These are phyloP conservation scores for Abrus precatorius DNA, from an alignment of 306 rosid species.

Conservation along the genomic window DNA sequence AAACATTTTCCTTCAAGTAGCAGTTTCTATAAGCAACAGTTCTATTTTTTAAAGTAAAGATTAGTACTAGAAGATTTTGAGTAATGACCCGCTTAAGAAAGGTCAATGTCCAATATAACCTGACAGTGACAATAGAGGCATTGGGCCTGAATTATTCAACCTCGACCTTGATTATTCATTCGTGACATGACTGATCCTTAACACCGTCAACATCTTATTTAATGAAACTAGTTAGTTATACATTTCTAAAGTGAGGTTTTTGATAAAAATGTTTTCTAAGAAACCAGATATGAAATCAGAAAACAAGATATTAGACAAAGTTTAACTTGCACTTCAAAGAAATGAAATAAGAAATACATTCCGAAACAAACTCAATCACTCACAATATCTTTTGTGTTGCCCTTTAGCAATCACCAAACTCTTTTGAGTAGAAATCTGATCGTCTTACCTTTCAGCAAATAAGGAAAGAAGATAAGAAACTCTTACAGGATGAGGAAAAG, in stretches of 20 bases:
- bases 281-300: not conserved
- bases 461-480: not conserved
- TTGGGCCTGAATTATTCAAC: not conserved
- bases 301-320: not conserved
- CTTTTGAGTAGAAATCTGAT: not conserved
- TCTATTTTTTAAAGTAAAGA: too few relatives aligned
- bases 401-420: conserved; percentile 22
- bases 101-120: too few relatives aligned
- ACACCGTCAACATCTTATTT: not conserved
- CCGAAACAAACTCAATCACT: conserved; percentile 4
- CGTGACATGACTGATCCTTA: not conserved
- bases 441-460: not conserved
- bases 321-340: not conserved
- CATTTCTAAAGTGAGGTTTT: not conserved
- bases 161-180: conserved; percentile 3
- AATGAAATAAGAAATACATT: not conserved
- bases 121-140: not conserved
- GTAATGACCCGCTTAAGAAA: too few relatives aligned
- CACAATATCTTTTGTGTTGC: not conserved
- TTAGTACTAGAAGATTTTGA: too few relatives aligned
- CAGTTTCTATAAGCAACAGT: too few relatives aligned
- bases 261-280: not conserved
- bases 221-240: not conserved
- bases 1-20: too few relatives aligned
- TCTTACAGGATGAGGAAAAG: not conserved